Conservation (phyloP, 23 red algal genomes). For the Gracilaria gracilis region DNA sequence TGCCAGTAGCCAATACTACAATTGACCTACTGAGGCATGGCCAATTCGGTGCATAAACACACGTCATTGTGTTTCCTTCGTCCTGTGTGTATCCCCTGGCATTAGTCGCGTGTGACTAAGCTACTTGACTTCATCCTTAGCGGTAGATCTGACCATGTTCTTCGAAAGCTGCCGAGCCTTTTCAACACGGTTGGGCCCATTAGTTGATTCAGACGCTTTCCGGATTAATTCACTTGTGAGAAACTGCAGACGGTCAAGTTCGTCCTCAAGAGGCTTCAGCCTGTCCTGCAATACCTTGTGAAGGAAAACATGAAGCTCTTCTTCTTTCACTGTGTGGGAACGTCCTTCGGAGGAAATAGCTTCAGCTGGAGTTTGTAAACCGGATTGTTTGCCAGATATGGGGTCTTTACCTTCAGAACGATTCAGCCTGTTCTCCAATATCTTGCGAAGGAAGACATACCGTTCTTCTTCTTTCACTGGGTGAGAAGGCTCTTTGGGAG, state of each 20-base stretch:
- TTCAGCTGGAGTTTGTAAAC: neutral
- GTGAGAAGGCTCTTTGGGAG: neutral
- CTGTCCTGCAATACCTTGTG: neutral
- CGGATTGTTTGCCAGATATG: conserved; percentile 4
- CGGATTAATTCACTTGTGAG: neutral
- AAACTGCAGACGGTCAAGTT: neutral
- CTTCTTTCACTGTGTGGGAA: neutral
- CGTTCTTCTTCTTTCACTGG: neutral
- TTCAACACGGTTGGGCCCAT: neutral
- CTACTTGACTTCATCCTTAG: neutral
- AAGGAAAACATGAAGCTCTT: conserved; percentile 15
- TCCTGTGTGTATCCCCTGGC: too few species aligned
- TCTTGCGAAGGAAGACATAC: neutral
- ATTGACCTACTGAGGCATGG: neutral
- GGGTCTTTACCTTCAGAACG: conserved; percentile 8
- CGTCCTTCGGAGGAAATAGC: neutral
- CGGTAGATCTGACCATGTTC: neutral
- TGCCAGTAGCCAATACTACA: neutral
- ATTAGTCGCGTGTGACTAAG: too few species aligned
- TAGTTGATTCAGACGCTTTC: neutral
- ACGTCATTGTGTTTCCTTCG: neutral
- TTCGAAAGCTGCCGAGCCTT: conserved; percentile 18
- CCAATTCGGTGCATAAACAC: neutral
- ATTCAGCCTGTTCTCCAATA: neutral
- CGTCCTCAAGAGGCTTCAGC: conserved; percentile 4